phyloP scores from a whole-genome alignment of 1,139 yeast species.

The Sugiyamaella sp. region DNA sequence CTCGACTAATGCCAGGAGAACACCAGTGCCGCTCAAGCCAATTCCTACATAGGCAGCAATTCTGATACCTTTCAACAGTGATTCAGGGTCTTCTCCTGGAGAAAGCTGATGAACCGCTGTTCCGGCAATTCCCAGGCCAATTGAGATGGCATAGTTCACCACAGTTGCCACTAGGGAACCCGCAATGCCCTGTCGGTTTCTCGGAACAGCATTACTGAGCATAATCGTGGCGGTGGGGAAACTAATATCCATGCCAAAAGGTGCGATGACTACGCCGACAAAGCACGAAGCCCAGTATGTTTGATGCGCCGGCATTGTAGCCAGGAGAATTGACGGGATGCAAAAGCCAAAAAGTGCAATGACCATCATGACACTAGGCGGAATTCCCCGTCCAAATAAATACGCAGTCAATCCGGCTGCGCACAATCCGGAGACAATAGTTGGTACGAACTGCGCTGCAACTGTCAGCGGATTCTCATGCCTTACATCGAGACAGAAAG shows the following conservation, averaged over 20 bases:
- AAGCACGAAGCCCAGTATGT: slow-evolving; percentile 58
- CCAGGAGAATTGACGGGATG: slow-evolving; percentile 48
- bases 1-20: slow-evolving; percentile 27
- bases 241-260: slow-evolving; percentile 65
- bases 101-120: slow-evolving; percentile 52
- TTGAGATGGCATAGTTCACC: slow-evolving; percentile 61
- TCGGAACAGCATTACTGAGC: slow-evolving; percentile 53
- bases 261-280: slow-evolving; percentile 49
- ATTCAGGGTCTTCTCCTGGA: slow-evolving; percentile 41
- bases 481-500: slow-evolving; percentile 45
- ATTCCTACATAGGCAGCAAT: slow-evolving; percentile 53
- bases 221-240: slow-evolving; percentile 63
- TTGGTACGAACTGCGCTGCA: slow-evolving; percentile 43
- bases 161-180: slow-evolving; percentile 62
- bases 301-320: slow-evolving; percentile 51
- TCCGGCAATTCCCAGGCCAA: slow-evolving; percentile 66
- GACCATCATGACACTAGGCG: slow-evolving; percentile 50
- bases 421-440: slow-evolving; percentile 47
- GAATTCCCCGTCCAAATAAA: slow-evolving; percentile 43
- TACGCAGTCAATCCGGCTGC: slow-evolving; percentile 53
- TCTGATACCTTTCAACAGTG: slow-evolving; percentile 46
- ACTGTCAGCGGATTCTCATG: slow-evolving; percentile 44
- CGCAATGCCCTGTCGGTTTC: slow-evolving; percentile 62
- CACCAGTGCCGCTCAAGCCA: slow-evolving; percentile 55
- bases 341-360: slow-evolving; percentile 51